phyloP scores from a whole-genome alignment of 257 asterid species.

The Euphrasia confusa region DNA sequence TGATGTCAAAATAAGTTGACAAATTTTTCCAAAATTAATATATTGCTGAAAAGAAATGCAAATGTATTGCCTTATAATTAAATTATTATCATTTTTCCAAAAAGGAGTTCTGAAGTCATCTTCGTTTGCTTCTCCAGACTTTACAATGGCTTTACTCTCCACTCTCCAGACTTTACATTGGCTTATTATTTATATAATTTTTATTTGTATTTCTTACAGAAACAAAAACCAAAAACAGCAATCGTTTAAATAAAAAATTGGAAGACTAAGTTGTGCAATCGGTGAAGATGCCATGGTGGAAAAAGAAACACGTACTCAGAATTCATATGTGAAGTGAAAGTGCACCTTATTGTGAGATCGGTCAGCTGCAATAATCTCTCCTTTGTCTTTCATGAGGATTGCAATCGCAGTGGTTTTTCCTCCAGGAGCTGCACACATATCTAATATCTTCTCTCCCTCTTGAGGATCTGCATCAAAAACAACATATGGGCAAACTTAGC shows the following conservation, averaged over 20 bases:
- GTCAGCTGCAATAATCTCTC: constrained; percentile 83
- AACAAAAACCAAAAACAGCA: background rate
- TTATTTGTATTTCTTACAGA: no score
- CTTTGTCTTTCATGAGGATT: constrained; percentile 89
- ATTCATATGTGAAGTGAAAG: constrained; percentile 51
- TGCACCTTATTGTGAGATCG: constrained; percentile 99
- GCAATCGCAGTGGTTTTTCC: constrained; percentile 98
- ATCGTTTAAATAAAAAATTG: background rate
- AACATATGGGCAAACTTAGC: constrained; percentile 18
- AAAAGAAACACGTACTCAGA: constrained; percentile 11
- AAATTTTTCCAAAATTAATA: background rate
- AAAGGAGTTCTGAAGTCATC: no score
- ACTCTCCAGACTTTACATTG: no score
- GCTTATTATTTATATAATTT: no score
- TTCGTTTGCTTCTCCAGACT: no score
- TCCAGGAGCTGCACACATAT: constrained; percentile 99
- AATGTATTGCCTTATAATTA: background rate
- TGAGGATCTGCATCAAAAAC: constrained; percentile 64
- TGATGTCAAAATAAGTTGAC: constrained; percentile 8
- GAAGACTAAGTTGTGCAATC: constrained; percentile 1
- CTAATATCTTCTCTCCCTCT: constrained; percentile 82
- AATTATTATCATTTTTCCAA: no score
- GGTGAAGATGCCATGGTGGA: background rate
- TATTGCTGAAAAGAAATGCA: background rate
- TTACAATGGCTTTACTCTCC: no score